Percentiles rank a stretch among this genome's conserved stretches.
Conservation (phyloP, 108 stramenopile species). For the Ochromonas danica region DNA sequence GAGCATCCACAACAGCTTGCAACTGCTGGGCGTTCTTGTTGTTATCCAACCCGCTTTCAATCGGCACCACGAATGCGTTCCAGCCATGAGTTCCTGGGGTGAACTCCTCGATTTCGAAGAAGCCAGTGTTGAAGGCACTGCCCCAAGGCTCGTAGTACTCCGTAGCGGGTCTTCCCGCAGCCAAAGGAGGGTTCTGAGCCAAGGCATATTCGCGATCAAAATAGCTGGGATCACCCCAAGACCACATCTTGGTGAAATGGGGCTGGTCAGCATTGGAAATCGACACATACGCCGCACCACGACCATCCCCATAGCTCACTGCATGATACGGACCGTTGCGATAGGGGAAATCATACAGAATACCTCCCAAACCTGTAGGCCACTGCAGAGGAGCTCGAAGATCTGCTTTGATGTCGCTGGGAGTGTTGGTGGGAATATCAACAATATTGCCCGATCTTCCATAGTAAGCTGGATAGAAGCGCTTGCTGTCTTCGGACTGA, state of each 20-base stretch:
- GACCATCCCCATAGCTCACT: neutral
- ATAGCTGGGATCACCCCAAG: neutral
- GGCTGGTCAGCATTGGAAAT: neutral
- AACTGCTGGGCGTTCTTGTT: no score
- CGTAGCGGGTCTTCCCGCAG: constrained; percentile 4
- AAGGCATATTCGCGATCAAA: constrained; percentile 1
- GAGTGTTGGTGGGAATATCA: constrained; percentile 9
- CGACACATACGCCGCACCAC: constrained; percentile 21
- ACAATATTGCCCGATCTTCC: constrained; percentile 7
- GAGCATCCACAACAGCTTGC: no score
- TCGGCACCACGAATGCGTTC: no score
- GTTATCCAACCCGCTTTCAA: no score
- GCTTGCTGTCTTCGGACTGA: no score
- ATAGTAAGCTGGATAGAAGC: no score
- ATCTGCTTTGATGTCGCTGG: no score
- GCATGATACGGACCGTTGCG: constrained; percentile 24
- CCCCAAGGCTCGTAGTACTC: constrained; percentile 32
- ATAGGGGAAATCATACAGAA: constrained; percentile 23
- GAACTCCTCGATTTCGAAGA: constrained; percentile 30
- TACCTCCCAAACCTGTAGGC: constrained; percentile 10
- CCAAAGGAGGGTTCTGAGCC: neutral
- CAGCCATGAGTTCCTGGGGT: no score
- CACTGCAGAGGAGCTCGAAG: constrained; percentile 24
- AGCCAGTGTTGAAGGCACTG: constrained; percentile 10
- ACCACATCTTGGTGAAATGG: constrained; percentile 32